These are phyloP conservation scores for Skeletonema grethae DNA, from an alignment of 108 stramenopile species.

Conservation along the genomic window DNA sequence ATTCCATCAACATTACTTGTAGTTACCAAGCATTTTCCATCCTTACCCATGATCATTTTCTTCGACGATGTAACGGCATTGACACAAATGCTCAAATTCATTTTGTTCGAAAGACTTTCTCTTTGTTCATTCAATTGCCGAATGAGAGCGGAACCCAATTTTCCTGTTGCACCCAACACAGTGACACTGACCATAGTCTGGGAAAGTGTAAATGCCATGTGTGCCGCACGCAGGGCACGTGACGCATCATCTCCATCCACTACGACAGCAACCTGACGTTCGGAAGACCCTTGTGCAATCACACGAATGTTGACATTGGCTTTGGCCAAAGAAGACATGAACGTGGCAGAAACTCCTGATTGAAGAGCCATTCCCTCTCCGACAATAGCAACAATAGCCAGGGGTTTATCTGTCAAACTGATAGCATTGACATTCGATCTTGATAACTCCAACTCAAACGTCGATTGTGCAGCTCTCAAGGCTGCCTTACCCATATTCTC, in stretches of 20 bases:
- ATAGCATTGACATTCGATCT: conserved; percentile 63
- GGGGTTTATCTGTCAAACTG: conserved; percentile 41
- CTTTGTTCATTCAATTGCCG: conserved; percentile 54
- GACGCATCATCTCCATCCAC: conserved; percentile 68
- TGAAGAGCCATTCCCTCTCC: conserved; percentile 85
- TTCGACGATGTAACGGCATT: conserved; percentile 56
- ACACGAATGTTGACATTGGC: conserved; percentile 89
- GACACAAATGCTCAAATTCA: conserved; percentile 56
- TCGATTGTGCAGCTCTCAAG: conserved; percentile 50
- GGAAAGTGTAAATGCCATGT: conserved; percentile 84
- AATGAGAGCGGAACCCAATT: conserved; percentile 62
- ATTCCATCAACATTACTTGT: conserved; percentile 38
- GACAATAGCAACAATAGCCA: conserved; percentile 87
- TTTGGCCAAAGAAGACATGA: conserved; percentile 81
- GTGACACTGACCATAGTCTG: conserved; percentile 63
- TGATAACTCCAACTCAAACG: conserved; percentile 77
- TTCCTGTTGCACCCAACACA: conserved; percentile 61
- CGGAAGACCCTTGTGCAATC: conserved; percentile 84
- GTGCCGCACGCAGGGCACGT: conserved; percentile 83
- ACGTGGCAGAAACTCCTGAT: conserved; percentile 81
- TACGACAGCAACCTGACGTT: conserved; percentile 88
- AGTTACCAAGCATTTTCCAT: conserved; percentile 54
- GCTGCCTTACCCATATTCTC: conserved; percentile 71
- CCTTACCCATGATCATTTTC: conserved; percentile 60
- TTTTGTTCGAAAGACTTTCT: conserved; percentile 50